A percentile compares a stretch with the other conserved stretches of the same genome.
Conservation (phyloP, 768 basidiomycete species). For the Xanthoconium purpureum region DNA sequence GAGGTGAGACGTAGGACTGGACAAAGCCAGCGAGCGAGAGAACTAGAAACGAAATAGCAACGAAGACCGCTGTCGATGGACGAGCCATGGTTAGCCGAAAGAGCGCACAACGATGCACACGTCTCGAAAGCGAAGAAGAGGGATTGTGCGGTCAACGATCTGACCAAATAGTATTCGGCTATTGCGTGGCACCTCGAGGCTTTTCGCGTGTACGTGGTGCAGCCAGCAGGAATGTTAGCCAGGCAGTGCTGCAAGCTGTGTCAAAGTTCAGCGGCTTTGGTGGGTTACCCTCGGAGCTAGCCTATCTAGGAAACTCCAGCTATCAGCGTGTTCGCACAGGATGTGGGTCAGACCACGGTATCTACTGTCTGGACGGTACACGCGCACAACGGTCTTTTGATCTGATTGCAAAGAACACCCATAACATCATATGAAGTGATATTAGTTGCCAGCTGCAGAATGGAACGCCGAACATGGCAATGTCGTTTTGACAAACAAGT, state of each 20-base stretch:
- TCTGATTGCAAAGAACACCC: not conserved
- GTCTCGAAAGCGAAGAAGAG: slow-evolving; percentile 6
- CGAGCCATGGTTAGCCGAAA: slow-evolving; percentile 22
- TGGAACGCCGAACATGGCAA: not conserved
- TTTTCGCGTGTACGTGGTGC: slow-evolving; percentile 23
- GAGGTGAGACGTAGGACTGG: slow-evolving; percentile 30
- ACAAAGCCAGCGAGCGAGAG: slow-evolving; percentile 31
- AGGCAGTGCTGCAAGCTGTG: slow-evolving; percentile 15
- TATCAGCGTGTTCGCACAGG: not conserved
- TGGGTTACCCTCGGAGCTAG: not conserved
- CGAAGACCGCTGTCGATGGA: slow-evolving; percentile 14
- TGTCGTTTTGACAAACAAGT: not conserved
- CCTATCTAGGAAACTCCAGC: not conserved
- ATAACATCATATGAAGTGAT: not conserved
- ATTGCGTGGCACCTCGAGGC: slow-evolving; percentile 25
- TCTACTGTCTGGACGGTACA: not conserved
- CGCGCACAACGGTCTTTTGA: not conserved
- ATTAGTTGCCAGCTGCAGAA: not conserved
- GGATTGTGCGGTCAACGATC: not conserved
- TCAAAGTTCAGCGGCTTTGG: not conserved
- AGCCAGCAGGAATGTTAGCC: slow-evolving; percentile 16
- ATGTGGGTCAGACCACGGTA: not conserved
- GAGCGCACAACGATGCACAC: not conserved
- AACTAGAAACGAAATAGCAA: slow-evolving; percentile 25
- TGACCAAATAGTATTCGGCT: slow-evolving; percentile 16